These are phyloP conservation scores for Eurotiales sp. DNA, from an alignment of 2,329 filamentous ascomycete species.

Conservation along the genomic window DNA sequence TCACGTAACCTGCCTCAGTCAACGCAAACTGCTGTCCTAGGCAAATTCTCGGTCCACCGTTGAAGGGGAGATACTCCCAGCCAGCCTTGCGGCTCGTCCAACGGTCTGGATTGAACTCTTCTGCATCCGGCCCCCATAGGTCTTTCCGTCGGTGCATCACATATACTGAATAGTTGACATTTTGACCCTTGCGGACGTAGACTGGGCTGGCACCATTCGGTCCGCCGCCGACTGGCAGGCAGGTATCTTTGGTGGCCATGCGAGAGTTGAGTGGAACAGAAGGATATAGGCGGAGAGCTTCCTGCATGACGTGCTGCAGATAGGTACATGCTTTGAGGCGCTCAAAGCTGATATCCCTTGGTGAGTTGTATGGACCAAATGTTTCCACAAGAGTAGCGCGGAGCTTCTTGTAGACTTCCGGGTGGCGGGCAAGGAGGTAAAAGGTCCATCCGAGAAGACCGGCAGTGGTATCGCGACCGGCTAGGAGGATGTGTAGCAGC, in stretches of 20 bases:
- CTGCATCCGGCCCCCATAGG: slow-evolving; percentile 45
- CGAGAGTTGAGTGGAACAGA: slow-evolving; percentile 44
- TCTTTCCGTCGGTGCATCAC: slow-evolving; percentile 68
- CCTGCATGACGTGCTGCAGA: slow-evolving; percentile 16
- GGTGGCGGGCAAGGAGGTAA: slow-evolving; percentile 28
- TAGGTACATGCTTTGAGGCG: slow-evolving; percentile 14
- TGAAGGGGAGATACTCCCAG: slow-evolving; percentile 39
- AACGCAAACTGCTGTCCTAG: slow-evolving; percentile 20
- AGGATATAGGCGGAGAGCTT: slow-evolving; percentile 51
- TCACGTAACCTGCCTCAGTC: slow-evolving; percentile 10
- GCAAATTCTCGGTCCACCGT: slow-evolving; percentile 24
- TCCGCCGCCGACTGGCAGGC: slow-evolving; percentile 12
- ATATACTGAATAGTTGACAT: slow-evolving; percentile 58
- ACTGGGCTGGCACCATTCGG: slow-evolving; percentile 50
- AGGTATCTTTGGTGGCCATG: slow-evolving; percentile 33
- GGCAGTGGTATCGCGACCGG: slow-evolving; percentile 54
- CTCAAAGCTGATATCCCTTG: slow-evolving; percentile 30
- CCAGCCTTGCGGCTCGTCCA: slow-evolving; percentile 46
- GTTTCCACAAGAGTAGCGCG: slow-evolving; percentile 21
- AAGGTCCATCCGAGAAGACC: slow-evolving; percentile 44
- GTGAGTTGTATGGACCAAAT: slow-evolving; percentile 6
- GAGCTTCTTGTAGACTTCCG: slow-evolving; percentile 23
- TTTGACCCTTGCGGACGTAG: slow-evolving; percentile 62
- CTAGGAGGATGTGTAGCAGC: slow-evolving; percentile 50
- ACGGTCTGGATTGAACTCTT: slow-evolving; percentile 47